These are phyloP conservation scores for Crithidia fasciculata DNA, from an alignment of 208 protist species.

Conservation along the genomic window DNA sequence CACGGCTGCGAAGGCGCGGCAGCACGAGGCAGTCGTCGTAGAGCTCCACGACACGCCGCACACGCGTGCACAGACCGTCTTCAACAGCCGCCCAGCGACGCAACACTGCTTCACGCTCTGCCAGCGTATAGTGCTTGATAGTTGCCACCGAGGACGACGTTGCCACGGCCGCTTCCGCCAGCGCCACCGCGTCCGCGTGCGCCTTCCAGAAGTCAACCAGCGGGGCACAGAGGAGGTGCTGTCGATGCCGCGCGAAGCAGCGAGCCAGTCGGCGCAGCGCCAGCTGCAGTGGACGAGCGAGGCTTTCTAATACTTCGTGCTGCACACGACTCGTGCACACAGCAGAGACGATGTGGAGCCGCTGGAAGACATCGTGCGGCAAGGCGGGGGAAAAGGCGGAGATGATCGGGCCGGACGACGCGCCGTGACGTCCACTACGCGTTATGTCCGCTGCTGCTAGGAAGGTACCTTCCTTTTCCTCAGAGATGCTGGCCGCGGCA, in stretches of 20 bases:
- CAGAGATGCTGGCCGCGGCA: neutral
- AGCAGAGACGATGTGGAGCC: slow-evolving; percentile 15
- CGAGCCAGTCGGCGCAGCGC: slow-evolving; percentile 21
- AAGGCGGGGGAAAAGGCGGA: slow-evolving; percentile 23
- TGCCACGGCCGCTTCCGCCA: neutral
- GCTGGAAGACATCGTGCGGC: slow-evolving; percentile 11
- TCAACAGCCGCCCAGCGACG: neutral
- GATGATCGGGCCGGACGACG: neutral
- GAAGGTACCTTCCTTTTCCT: neutral
- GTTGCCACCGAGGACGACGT: neutral
- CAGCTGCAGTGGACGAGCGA: slow-evolving; percentile 27
- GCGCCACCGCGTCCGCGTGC: neutral
- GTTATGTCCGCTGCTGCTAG: too few species aligned
- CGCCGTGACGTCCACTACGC: too few species aligned
- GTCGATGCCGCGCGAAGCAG: slow-evolving; percentile 27
- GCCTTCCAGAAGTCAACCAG: slow-evolving; percentile 26
- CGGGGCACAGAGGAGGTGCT: slow-evolving; percentile 23
- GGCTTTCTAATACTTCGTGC: slow-evolving; percentile 19
- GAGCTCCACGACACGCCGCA: slow-evolving; percentile 9
- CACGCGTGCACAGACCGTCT: slow-evolving; percentile 3
- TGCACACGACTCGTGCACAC: slow-evolving; percentile 21
- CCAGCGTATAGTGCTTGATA: neutral
- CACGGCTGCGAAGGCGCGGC: slow-evolving; percentile 24
- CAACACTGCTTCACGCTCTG: neutral
- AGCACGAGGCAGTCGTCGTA: slow-evolving; percentile 33